Base-by-base conservation (phyloP, 345 rosid species). In the Garcia nutans region DNA sequence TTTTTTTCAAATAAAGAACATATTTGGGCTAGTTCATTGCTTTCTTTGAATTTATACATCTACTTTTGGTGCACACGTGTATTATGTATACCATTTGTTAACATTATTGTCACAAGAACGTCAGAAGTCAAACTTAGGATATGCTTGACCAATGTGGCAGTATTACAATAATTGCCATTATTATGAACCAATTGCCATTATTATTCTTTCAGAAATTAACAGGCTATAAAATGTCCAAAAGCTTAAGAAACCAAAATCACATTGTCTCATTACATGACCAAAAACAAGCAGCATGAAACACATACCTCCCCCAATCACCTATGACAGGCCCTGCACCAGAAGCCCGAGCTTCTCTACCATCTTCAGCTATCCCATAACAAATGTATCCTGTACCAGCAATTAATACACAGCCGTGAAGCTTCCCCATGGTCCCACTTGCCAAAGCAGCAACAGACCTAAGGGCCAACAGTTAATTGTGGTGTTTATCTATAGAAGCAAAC, bases 241-340 rank as follows among this genome's bases (percentile, higher is more conserved):
- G 33, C 44, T n/a, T 20, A 41, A 17, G 8, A 37, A 41, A 57
- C 13, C 24, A 57, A 16, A 57, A 71, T 22, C 55, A 37, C 42
- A 62, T 50, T n/a, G n/a, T 5, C 28, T 49, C 24, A 73, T 37
- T 11, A 33, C 12, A 45, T 58, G 5, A 67, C 59, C 20, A 12
- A 59, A 0, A 31, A 59, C 16, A 33, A 37, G 65, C 8, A 69
- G 57, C 67, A 33, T 17, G 58, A 33, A 56, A 72, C 23, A 63
- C 63, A 3, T 80, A 94, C 98, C 97, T 95, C 75, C 99, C 99
- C 97, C 98, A 93, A 72, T 95, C 99, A 49, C 99, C 98, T 72
- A 95, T 78, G 84, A 88, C 81, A 72, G 99, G 99, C 64, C 99
- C 98, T 56, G 89, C 99, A 65, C 99, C 99, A 75, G 92, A 90